Conservation (phyloP, 1,284 basidiomycete genomes). For the Rhodotorula glutinis region DNA sequence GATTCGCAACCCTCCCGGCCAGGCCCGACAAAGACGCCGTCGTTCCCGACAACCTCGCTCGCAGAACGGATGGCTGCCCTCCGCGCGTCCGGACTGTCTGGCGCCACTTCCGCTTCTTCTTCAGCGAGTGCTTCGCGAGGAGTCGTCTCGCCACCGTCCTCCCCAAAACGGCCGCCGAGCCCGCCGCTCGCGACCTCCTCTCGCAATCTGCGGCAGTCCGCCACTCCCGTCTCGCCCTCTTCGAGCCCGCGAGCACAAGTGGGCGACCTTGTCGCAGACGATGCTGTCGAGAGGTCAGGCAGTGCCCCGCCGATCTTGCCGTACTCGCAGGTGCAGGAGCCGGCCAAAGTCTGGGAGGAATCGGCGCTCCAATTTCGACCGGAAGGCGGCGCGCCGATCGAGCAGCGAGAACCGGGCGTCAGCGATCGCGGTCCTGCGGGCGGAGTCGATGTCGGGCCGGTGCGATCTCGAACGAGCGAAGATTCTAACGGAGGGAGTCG, state of each 20-base stretch:
- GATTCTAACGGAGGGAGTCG: not conserved
- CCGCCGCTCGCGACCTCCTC: not conserved
- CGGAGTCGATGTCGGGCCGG: constrained; percentile 12
- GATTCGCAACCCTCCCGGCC: not conserved
- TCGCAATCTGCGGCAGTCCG: not conserved
- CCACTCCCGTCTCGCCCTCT: constrained; percentile 1
- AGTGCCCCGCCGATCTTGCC: constrained; percentile 32
- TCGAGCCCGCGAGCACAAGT: not conserved
- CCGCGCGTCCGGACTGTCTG: not conserved
- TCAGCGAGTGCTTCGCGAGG: not conserved
- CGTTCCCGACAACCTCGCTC: constrained; percentile 8
- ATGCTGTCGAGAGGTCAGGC: constrained; percentile 15
- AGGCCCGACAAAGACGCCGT: constrained; percentile 5
- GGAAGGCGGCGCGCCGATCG: constrained; percentile 8
- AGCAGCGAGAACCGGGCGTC: not conserved
- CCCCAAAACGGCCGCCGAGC: not conserved
- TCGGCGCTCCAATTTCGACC: constrained; percentile 3
- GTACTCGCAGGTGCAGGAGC: constrained; percentile 8
- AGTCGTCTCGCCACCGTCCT: not conserved
- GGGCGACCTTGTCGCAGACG: constrained; percentile 20
- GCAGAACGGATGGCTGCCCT: constrained; percentile 20
- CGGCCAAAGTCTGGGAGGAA: constrained; percentile 6
- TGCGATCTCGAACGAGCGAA: not conserved
- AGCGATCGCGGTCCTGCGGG: constrained; percentile 19
- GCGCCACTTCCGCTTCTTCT: not conserved